Evolutionary conservation across 1,284 basidiomycete species (phyloP), one percentile per base, ranked within the genome.

Genomic region (Boletus hoseneyae): DNA sequence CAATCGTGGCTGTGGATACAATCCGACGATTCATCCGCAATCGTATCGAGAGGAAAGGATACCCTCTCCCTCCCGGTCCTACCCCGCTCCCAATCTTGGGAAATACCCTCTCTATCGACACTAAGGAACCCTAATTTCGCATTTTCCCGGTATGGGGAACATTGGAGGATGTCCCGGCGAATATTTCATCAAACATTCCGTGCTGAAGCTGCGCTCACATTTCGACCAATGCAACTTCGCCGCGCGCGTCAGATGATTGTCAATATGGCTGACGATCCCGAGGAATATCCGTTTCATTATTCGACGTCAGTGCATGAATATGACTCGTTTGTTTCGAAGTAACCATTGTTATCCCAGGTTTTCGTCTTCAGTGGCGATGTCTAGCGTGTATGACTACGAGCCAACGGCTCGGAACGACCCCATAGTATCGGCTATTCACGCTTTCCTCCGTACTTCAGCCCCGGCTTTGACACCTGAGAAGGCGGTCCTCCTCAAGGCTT

Each of bases 331-430:
- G 12, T 27, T 40, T 15, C 13, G 8, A 10, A n/a, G 35, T 9
- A 27, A 41, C 32, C 3, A 4, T 8, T 2, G 9, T 9, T 35
- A 4, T 4, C 11, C 10, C 32, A 57, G 55, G 13, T 57, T 57
- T 29, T 44, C 55, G 0, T 42, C 55, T 15, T 35, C 55, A 4
- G 18, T 57, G n/a, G 40, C 39, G 3, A 57, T 57, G 55, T 50
- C 55, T 27, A 32, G 34, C 16, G 48, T 55, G 10, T 57, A 54
- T 27, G 56, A 47, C 27, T 57, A 57, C 29, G 49, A 58, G 11
- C 44, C 56, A 27, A 44, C 16, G 12, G 41, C 49, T 13, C 37
- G 33, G 15, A 34, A 50, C 10, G 56, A 58, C 32, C 56, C 56
- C 2, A 40, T 57, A 25, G 37, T 57, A 3, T 47, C 46, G 7